Base-by-base conservation (phyloP, 2,329 filamentous ascomycete genomes). In the Fusarium graminum region DNA sequence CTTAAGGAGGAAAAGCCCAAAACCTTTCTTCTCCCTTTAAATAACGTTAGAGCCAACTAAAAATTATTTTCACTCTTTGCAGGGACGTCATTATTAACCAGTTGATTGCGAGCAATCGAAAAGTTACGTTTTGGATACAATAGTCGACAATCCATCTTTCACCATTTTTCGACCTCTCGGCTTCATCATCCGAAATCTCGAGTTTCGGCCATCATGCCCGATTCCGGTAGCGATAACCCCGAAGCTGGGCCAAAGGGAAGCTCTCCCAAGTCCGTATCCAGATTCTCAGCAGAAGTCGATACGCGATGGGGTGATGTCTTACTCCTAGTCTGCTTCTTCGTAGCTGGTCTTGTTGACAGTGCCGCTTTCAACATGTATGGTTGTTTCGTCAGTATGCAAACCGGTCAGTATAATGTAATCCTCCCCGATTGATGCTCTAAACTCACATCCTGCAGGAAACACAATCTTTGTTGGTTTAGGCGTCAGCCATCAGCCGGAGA, bases 371-470 rank as follows among this genome's bases (percentile, higher is more conserved):
- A 71, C 57, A 67, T 73, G 71, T 73, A 73, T 7, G 71, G 71
- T 2, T 73, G 71, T 50, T 73, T 73, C 60, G 71, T 73, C 44
- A 73, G 71, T 65, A 73, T 73, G 71, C 71, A 73, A 11, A 73
- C 71, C 49, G 71, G 71, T 73, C 14, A 52, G 67, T 47, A 16
- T 4, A 25, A 40, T 53, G 7, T 28, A 6, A 11, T 7, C 6
- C 11, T 32, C 13, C 17, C 7, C 4, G 16, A 28, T 28, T 12
- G 11, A 7, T 10, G 3, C 1, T 3, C 2, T 16, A 22, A 7
- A 34, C 50, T 53, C 34, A 68, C 49, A 42, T 3, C 2, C 2
- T 2, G 2, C 9, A 73, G 71, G 71, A 63, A 73, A 73, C 59
- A 73, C 71, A 46, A 73, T 73, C 30, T 73, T 73, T 40, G 66